Evolutionary conservation across 345 rosid species (phyloP), one percentile per base, ranked within the genome.

Genomic region (Carallia pectinifolia): DNA sequence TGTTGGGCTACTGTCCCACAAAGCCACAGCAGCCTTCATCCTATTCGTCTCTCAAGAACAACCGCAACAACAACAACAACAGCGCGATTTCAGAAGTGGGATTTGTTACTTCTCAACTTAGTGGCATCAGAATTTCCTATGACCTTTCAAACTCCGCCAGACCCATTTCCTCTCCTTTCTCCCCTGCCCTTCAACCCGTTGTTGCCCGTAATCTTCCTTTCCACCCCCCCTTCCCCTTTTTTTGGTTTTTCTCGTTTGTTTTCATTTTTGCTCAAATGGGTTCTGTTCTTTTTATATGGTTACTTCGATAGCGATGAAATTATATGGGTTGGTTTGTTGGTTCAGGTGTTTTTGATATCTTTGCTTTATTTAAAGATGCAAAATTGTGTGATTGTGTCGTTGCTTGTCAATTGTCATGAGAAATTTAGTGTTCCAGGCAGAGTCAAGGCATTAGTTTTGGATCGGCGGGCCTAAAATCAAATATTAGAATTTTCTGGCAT

Each of bases 141-240:
- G 62, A 58, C 67, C 60, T 65, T 1, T 67, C 54, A 56, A 47
- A 66, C 62, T 58, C 70, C 67, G 31, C 61, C 67, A 73, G 39
- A 4, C 86, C 82, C 54, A 61, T 76, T 65, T 70, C 86, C 63
- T 40, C 81, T 37, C 77, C 83, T 83, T 71, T 80, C 65, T 36
- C 74, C 27, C 83, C 89, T 8, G 69, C 78, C 70, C 70, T 86
- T 55, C 90, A 78, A 66, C 94, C 97, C 38, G 34, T 76, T 72
- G 98, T 76, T 72, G 98, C 96, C n/a, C 92, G 97, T 93, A 84
- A 77, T 64, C 6, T 66, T 64, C 62, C 61, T 39, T 23, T 23
- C 47, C 34, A 1, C 34, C 34, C 34, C 34, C 34, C 5, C 53
- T 37, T 31, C 30, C 66, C 5, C 30, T 33, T 15, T 44, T 52